Conservation (phyloP, 768 basidiomycete species). For the Pholiota molesta region DNA sequence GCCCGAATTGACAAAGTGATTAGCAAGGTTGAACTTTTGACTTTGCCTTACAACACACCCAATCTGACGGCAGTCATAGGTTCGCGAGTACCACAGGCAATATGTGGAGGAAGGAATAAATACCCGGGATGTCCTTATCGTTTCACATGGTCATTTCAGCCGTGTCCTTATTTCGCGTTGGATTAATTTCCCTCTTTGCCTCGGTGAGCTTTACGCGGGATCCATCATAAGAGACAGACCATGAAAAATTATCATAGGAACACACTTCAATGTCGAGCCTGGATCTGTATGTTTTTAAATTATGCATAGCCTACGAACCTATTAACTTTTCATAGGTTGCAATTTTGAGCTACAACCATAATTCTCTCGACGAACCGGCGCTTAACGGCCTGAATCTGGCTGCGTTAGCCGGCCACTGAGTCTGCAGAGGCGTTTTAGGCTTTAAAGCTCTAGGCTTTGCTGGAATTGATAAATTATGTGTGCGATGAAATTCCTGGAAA, state of each 20-base stretch:
- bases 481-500: too few relatives aligned
- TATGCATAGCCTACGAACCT: not conserved
- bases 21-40: constrained; percentile 48
- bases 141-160: constrained; percentile 89
- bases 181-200: constrained; percentile 28
- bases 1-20: constrained; percentile 79
- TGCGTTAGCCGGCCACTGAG: constrained; percentile 16
- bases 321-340: constrained; percentile 54
- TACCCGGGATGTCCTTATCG: constrained; percentile 81
- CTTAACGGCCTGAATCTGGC: constrained; percentile 76
- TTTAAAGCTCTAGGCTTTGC: not conserved
- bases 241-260: constrained; percentile 42
- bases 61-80: constrained; percentile 37
- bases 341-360: constrained; percentile 84
- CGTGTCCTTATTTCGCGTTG: constrained; percentile 34
- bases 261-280: constrained; percentile 84
- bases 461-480: not conserved
- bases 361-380: constrained; percentile 74
- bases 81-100: constrained; percentile 70
- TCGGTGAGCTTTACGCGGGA: constrained; percentile 27
- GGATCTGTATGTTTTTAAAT: constrained; percentile 59
- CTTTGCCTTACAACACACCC: not conserved
- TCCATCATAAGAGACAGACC: constrained; percentile 6
- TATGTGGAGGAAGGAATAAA: constrained; percentile 70
- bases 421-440: not conserved